Percentiles rank a stretch among this genome's conserved stretches.
These are phyloP conservation scores for Spergularia azorica DNA, from an alignment of 179 eudicot genomes.

Conservation along the genomic window DNA sequence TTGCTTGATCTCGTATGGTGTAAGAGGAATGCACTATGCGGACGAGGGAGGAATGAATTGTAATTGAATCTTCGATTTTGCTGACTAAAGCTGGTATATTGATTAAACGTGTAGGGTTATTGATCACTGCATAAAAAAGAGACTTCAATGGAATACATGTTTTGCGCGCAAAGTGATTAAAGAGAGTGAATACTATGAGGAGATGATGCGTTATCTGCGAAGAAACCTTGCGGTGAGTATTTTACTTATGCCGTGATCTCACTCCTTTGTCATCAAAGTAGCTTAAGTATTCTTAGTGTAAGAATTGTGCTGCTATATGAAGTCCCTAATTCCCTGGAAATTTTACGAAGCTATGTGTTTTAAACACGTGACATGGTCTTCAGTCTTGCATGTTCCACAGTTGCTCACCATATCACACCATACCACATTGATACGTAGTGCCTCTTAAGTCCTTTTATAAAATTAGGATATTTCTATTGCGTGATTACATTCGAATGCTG, in stretches of 20 bases:
- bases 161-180: slow-evolving; percentile 90
- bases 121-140: slow-evolving; percentile 89
- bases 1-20: neutral
- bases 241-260: slow-evolving; percentile 12
- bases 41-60: neutral
- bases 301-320: neutral
- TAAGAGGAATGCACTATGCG: neutral
- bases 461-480: neutral
- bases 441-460: too few species aligned
- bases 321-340: neutral
- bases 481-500: neutral
- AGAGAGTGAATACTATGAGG: slow-evolving; percentile 96
- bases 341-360: neutral
- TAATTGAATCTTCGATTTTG: neutral
- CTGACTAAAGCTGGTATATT: slow-evolving; percentile 6
- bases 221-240: slow-evolving; percentile 81
- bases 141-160: slow-evolving; percentile 80
- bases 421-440: neutral
- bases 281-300: neutral
- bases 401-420: neutral
- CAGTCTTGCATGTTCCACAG: neutral
- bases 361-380: neutral
- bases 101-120: slow-evolving; percentile 55
- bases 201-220: slow-evolving; percentile 90
- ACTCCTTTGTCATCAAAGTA: neutral